Base-by-base conservation (phyloP, 345 rosid species). In the Sapria himalayana region DNA sequence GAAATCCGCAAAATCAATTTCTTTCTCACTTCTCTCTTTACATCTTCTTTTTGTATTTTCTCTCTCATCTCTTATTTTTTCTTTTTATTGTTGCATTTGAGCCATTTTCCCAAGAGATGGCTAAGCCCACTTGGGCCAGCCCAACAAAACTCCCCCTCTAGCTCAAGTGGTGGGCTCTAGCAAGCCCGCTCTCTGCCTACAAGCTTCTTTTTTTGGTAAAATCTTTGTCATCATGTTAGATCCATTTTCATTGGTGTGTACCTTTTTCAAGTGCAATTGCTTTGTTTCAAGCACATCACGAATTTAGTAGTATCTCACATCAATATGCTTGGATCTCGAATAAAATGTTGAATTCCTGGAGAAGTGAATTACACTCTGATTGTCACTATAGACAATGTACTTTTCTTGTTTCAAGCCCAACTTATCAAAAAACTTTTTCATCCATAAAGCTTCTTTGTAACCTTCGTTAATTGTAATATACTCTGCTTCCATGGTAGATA, bases 281-380 rank as follows among this genome's bases (percentile, higher is more conserved):
- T 14, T 41, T 6, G 11, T 15, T 4, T 41, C 8, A 14, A 41
- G 13, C 12, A 41, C 9, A 8, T 24, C 19, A 11, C 8, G n/a
- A 13, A 41, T 24, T 33, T 9, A 41, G 25, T 41, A 15, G 17
- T 41, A 14, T 13, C 19, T 13, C 19, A 41, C n/a, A 22, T 41
- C 45, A 6, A 41, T 41, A 24, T 41, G 33, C 20, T 41, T 24
- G 19, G n/a, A 41, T 24, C 19, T 22, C 2, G 21, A 14, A 41
- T 41, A 20, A 14, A 23, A 15, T 7, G 20, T 23, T 22, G 33
- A 25, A 24, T 41, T 23, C 18, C 0, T 41, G 12, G 17, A 1
- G 1, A 24, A 9, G 13, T 9, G 45, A 22, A 41, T 24, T 4
- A 13, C 45, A 24, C 20, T 41, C 1, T 15, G 5, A 7, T 7